Evolutionary conservation across 176 grass and related monocot genomes (phyloP), one percentile per base, ranked within the genome.

Genomic region (Bonia amplexicaulis): DNA sequence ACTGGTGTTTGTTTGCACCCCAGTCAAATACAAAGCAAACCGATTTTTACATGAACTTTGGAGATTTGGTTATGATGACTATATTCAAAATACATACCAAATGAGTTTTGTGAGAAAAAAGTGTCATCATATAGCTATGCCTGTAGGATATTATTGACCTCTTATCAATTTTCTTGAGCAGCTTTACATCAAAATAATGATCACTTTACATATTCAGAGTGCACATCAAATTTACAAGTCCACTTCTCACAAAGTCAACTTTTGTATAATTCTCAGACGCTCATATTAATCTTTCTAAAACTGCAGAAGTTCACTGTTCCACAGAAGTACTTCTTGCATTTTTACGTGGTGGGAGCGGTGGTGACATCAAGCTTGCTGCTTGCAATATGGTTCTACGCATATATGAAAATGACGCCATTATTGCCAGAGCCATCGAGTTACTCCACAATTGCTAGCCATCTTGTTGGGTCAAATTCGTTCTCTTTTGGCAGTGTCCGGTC

Each of bases 241-340:
- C 15, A 82, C 5, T 45, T 29, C 26, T 79, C 41, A 47, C 41
- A 39, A 29, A n/a, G 31, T 70, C 62, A 55, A 53, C 47, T 68
- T 91, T 26, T 63, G 19, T 55, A 58, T n/a, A 40, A 67, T 22
- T 48, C 45, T 79, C 2, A 49, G 13, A 40, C 66, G 54, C 65
- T 82, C 6, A 85, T 7, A 59, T n/a, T 22, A 51, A 44, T 62
- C n/a, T 86, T 67, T 85, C 42, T 19, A 10, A 74, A 77, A 82
- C 64, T 89, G 84, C 93, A 98, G 96, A 92, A 84, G 29, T 98
- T 96, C 84, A 92, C 93, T 0, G 91, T 96, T 86, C 96, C 96
- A 20, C 93, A 95, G n/a, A 92, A 87, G 80, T 98, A 87, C 73
- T 98, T 91, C 90, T 94, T 96, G 78, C 96, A 98, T 89, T 98